Evolutionary conservation across 768 basidiomycete genomes (phyloP), one percentile per base, ranked within the genome.

Genomic region (Termitomyces sp.): DNA sequence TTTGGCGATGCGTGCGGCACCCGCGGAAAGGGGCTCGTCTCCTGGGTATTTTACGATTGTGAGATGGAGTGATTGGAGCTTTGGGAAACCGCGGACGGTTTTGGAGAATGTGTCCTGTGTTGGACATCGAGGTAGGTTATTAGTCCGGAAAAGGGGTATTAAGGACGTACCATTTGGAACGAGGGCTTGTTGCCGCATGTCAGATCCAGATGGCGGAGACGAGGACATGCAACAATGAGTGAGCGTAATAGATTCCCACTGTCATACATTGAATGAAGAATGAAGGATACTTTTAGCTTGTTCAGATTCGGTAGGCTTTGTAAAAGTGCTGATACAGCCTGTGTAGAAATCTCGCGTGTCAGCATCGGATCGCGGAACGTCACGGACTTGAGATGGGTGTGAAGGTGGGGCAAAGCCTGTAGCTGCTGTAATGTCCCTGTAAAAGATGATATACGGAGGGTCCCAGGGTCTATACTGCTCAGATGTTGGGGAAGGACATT

Each of bases 221-320:
- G 77, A 11, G 89, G 88, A 63, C 88, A 90, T 0, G 85, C 79
- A 12, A 82, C 71, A 52, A 83, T 81, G 56, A 91, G 78, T 4
- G 85, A 84, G 44, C 86, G 82, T 34, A 91, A 75, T 56, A 90
- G 72, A 62, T 84, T 84, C 27, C 82, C 85, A 63, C 86, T 85
- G 62, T 91, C 89, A 64, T 90, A 90, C 64, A 84, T 83, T 1
- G 84, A 84, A 63, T 90, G 86, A 49, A 90, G 78, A 38, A 81
- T 78, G 65, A 90, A 90, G 16, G 82, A 74, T 42, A 90, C 80
- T 53, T 79, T 83, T 54, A 91, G 75, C 40, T 82, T 78, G 12
- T 74, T 78, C 25, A 91, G 76, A 5, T 75, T 74, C 19, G 78
- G 77, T 21, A 90, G 64, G 47, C 78, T 77, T 57, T 81, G 76